These are phyloP conservation scores for Colletotrichum magnum DNA, from an alignment of 2,329 filamentous ascomycete species.

Conservation along the genomic window DNA sequence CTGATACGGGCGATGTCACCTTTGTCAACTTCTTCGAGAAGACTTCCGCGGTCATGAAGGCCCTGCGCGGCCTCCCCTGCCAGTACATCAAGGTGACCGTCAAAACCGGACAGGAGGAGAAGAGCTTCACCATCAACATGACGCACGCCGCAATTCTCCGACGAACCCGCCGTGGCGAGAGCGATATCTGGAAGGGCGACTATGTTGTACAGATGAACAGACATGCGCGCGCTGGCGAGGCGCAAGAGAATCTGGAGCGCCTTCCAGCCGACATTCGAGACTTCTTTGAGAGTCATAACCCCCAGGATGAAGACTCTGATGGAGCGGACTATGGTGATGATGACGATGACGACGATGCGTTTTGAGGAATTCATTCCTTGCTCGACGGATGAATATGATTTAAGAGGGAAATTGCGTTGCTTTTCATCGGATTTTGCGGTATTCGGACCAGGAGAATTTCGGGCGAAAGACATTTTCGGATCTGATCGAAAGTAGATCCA, in stretches of 20 bases:
- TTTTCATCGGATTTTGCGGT: too few species aligned
- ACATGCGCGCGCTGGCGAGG: slow-evolving; percentile 29
- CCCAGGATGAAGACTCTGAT: not conserved
- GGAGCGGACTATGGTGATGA: not conserved
- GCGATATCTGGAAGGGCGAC: slow-evolving; percentile 44
- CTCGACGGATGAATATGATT: not conserved
- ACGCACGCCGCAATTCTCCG: slow-evolving; percentile 27
- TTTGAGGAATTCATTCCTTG: not conserved
- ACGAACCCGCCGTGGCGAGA: slow-evolving; percentile 26
- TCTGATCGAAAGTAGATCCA: too few species aligned
- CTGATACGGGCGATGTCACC: slow-evolving; percentile 45
- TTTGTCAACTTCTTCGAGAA: slow-evolving; percentile 54
- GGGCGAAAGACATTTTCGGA: too few species aligned
- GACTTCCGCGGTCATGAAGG: slow-evolving; percentile 47
- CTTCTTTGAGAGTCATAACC: slow-evolving; percentile 23
- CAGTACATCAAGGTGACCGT: slow-evolving; percentile 55
- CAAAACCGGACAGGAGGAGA: slow-evolving; percentile 41
- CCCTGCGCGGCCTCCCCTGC: slow-evolving; percentile 51
- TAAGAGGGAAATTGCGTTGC: not conserved
- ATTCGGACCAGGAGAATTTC: too few species aligned
- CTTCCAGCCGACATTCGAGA: slow-evolving; percentile 33
- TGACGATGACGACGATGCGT: not conserved
- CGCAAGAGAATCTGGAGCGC: slow-evolving; percentile 27
- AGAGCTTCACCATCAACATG: slow-evolving; percentile 30
- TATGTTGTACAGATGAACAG: slow-evolving; percentile 39